These are phyloP conservation scores for Saraca asoca DNA, from an alignment of 331 rosid genomes.

Conservation along the genomic window DNA sequence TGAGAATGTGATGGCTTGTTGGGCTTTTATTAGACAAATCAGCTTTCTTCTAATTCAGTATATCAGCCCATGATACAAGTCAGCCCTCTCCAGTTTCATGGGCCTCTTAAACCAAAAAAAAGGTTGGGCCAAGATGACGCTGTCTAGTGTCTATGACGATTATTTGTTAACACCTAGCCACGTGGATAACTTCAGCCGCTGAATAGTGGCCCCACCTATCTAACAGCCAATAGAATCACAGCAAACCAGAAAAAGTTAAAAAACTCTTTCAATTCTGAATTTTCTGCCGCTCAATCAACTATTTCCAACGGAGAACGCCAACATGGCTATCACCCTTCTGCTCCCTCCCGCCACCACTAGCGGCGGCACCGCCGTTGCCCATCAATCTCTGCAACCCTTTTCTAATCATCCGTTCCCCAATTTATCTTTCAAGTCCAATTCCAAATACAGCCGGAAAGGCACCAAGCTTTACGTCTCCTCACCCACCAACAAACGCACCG, in stretches of 20 bases:
- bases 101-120: too few species aligned
- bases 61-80: too few species aligned
- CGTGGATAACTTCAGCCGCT: constrained; percentile 10
- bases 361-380: constrained; percentile 28
- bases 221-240: constrained; percentile 33
- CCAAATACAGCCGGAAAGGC: constrained; percentile 38
- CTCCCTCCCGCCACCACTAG: constrained; percentile 52
- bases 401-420: constrained; percentile 27
- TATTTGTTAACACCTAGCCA: background rate
- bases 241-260: constrained; percentile 13
- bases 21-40: too few species aligned
- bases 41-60: too few species aligned
- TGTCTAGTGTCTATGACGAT: too few species aligned
- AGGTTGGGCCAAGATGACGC: too few species aligned
- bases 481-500: constrained; percentile 59
- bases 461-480: constrained; percentile 71
- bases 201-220: constrained; percentile 13
- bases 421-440: constrained; percentile 23
- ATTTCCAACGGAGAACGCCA: constrained; percentile 44
- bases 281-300: constrained; percentile 27
- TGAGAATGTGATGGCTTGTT: too few species aligned
- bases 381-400: constrained; percentile 30
- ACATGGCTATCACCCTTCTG: constrained; percentile 53
- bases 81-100: too few species aligned
- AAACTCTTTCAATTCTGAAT: constrained; percentile 1